A percentile compares a stretch with the other conserved stretches of the same genome.
phyloP scores from a whole-genome alignment of 176 grass and related monocot genomes.

The Avena insularis region DNA sequence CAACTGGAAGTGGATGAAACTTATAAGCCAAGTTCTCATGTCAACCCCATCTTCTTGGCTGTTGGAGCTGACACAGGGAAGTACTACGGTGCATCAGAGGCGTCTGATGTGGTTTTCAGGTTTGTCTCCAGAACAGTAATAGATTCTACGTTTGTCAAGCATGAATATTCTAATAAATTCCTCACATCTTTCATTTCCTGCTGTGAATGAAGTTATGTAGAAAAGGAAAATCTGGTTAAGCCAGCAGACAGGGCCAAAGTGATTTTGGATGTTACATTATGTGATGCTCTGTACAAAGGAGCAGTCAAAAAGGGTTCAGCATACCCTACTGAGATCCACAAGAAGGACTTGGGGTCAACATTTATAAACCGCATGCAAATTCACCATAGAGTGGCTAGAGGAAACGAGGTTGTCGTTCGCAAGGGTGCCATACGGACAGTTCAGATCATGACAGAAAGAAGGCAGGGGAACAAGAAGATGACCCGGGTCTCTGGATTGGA shows the following conservation, averaged over 20 bases:
- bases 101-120: slow-evolving; percentile 85
- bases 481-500: slow-evolving; percentile 85
- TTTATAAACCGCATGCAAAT: slow-evolving; percentile 90
- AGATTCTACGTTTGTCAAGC: slow-evolving; percentile 18
- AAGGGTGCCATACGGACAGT: slow-evolving; percentile 82
- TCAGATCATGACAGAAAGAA: slow-evolving; percentile 95
- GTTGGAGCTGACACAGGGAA: slow-evolving; percentile 74
- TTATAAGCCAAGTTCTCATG: slow-evolving; percentile 86
- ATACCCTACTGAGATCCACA: slow-evolving; percentile 84
- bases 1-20: slow-evolving; percentile 86
- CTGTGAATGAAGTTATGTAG: slow-evolving; percentile 65
- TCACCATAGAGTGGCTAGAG: slow-evolving; percentile 78
- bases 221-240: slow-evolving; percentile 98
- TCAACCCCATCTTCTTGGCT: slow-evolving; percentile 81
- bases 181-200: slow-evolving; percentile 36
- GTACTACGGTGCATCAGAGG: slow-evolving; percentile 87
- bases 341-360: slow-evolving; percentile 78
- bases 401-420: slow-evolving; percentile 63
- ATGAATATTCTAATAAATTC: background rate
- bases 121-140: slow-evolving; percentile 29
- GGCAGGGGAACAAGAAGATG: slow-evolving; percentile 94
- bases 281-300: slow-evolving; percentile 95
- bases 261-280: slow-evolving; percentile 77
- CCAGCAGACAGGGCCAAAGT: slow-evolving; percentile 72
- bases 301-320: slow-evolving; percentile 81